These are phyloP conservation scores for Rhodotorula sp. DNA, from an alignment of 1,284 basidiomycete species.

Conservation along the genomic window DNA sequence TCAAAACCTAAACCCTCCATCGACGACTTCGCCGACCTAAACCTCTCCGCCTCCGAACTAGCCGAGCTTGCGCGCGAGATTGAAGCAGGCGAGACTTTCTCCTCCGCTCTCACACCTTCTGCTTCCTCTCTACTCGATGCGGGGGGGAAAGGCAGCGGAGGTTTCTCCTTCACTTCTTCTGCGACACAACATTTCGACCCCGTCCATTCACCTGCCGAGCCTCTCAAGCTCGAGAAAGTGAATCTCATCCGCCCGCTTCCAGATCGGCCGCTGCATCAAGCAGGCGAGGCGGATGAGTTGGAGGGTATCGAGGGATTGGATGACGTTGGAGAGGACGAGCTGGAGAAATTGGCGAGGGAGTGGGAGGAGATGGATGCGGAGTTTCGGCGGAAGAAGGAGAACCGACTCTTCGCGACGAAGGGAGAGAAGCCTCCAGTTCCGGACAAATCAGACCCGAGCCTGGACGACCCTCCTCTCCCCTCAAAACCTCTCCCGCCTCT, in stretches of 20 bases:
- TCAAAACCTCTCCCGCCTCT: too few relatives aligned
- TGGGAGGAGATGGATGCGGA: constrained; percentile 28
- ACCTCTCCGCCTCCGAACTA: constrained; percentile 28
- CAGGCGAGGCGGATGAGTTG: constrained; percentile 11
- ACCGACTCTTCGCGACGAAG: not conserved
- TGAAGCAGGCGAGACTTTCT: constrained; percentile 15
- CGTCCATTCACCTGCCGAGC: not conserved
- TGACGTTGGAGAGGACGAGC: constrained; percentile 15
- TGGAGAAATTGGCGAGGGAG: constrained; percentile 30
- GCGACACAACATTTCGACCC: constrained; percentile 19
- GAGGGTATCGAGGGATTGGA: constrained; percentile 25
- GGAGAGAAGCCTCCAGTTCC: not conserved
- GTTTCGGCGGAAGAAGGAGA: constrained; percentile 5
- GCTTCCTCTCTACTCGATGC: not conserved
- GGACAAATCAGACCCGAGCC: not conserved
- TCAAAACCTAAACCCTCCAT: constrained; percentile 13
- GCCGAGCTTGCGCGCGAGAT: constrained; percentile 29
- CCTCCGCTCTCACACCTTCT: constrained; percentile 7
- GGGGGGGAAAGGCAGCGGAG: not conserved
- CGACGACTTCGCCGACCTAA: constrained; percentile 37
- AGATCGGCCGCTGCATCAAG: constrained; percentile 25
- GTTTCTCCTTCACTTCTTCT: constrained; percentile 9
- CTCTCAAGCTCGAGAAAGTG: constrained; percentile 17
- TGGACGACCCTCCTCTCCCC: not conserved
- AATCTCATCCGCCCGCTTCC: constrained; percentile 21